Base-by-base conservation (phyloP, 2,329 filamentous ascomycete species). In the Aspergillus clavatus region DNA sequence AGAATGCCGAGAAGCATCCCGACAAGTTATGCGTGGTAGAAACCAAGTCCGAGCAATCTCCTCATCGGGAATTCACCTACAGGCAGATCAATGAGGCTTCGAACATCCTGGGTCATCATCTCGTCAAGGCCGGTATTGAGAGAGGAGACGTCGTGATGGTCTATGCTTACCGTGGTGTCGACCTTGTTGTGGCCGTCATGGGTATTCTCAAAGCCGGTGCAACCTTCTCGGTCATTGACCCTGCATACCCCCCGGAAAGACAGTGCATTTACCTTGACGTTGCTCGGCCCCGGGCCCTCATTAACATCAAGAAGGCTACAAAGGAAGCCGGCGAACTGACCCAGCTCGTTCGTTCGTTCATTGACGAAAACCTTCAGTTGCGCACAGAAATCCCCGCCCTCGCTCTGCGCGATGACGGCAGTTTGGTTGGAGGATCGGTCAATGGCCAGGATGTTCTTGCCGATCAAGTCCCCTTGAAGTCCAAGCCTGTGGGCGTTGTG, bases 111-210 rank as follows among this genome's bases (percentile, higher is more conserved):
- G 87, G 89, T 18, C 83, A 95, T 68, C 80, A 95, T 61, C 76
- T 96, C 16, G 79, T 86, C 43, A 75, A 84, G 40, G 77, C 82
- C 58, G 89, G 90, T 46, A 76, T 89, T 52, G 76, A 82, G 47
- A 75, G 82, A 55, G 89, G 89, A 7, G 89, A 97, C 62, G 89
- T 95, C 2, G 89, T 95, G 58, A 95, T 95, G 87, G 87, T 93
- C 52, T 96, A 83, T 62, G 88, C 88, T 45, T 80, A 95, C 68
- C 82, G 90, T 46, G 82, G 82, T 45, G 89, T 95, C 26, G 87
- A 87, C 57, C 69, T 87, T 31, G 84, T 87, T 0, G 81, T 87
- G 6, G 82, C 85, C 27, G 83, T 89, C 43, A 95, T 95, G 87
- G 90, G 89, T 48, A 78, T 77, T 18, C 62, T 81, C 63, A 73